Conservation (phyloP, 2,329 filamentous ascomycete species). For the Akanthomyces lecanii region DNA sequence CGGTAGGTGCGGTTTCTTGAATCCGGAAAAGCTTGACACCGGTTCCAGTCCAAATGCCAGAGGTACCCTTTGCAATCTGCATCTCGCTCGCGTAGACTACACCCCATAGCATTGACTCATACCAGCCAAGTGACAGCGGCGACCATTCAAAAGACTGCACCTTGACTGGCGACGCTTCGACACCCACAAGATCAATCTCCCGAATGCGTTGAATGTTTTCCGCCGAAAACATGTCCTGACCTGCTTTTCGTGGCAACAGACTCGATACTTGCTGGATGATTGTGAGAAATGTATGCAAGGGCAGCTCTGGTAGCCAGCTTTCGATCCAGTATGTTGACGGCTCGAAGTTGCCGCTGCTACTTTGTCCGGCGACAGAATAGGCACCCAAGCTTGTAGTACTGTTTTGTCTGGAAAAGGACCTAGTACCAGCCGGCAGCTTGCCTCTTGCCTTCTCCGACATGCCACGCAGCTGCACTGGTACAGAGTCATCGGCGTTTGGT, state of each 20-base stretch:
- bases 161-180: conserved; percentile 70
- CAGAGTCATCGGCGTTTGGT: conserved; percentile 66
- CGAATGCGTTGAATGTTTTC: conserved; percentile 53
- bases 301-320: conserved; percentile 86
- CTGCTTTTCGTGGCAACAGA: conserved; percentile 48
- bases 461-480: conserved; percentile 76
- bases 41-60: conserved; percentile 93
- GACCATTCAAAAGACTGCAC: conserved; percentile 96
- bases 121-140: conserved; percentile 85
- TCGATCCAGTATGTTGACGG: conserved; percentile 86
- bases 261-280: conserved; percentile 64
- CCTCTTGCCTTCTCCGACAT: conserved; percentile 98
- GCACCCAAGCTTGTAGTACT: conserved; percentile 76
- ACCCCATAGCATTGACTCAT: conserved; percentile 90
- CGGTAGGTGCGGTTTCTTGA: conserved; percentile 74
- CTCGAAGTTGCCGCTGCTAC: conserved; percentile 61
- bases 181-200: conserved; percentile 60
- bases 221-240: conserved; percentile 39
- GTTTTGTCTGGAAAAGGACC: conserved; percentile 85
- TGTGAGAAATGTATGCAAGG: conserved; percentile 79
- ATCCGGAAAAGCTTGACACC: conserved; percentile 83
- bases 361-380: conserved; percentile 54
- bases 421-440: conserved; percentile 82
- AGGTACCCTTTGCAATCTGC: conserved; percentile 78
- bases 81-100: conserved; percentile 90